These are phyloP conservation scores for Acorus gramineus DNA, from an alignment of 106 monocot genomes.

Conservation along the genomic window DNA sequence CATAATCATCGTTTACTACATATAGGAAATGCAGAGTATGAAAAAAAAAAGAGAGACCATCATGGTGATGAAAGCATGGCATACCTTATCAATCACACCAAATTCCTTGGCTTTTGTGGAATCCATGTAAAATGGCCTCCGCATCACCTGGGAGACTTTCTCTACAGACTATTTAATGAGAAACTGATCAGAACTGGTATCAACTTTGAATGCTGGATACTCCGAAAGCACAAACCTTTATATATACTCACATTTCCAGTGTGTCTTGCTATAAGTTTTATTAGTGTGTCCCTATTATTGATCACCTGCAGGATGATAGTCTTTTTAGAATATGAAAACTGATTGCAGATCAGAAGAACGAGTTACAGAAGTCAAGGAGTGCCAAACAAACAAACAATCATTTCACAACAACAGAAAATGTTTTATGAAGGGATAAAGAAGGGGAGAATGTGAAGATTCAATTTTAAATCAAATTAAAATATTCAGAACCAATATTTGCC, in stretches of 20 bases:
- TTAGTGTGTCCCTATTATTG: conserved; percentile 66
- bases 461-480: too few relatives aligned
- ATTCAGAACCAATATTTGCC: too few relatives aligned
- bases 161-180: conserved; percentile 40
- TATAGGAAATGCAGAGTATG: too few relatives aligned
- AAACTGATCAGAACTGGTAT: conserved; percentile 5
- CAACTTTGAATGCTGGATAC: not conserved
- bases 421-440: too few relatives aligned
- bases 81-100: conserved; percentile 96
- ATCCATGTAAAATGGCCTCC: conserved; percentile 81
- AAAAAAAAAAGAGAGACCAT: too few relatives aligned
- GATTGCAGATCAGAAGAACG: not conserved
- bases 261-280: conserved; percentile 70
- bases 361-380: not conserved
- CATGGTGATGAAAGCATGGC: too few relatives aligned
- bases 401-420: too few relatives aligned
- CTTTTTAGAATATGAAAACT: not conserved
- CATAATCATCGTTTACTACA: too few relatives aligned
- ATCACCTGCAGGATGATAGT: conserved; percentile 38
- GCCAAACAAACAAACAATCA: too few relatives aligned
- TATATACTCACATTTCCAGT: conserved; percentile 77
- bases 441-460: too few relatives aligned
- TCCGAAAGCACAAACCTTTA: not conserved
- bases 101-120: conserved; percentile 78
- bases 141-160: conserved; percentile 65